A percentile compares a stretch with the other conserved stretches of the same genome.
phyloP scores from a whole-genome alignment of 225 moss, liverwort and hornwort genomes.

The Bryum argenteum region DNA sequence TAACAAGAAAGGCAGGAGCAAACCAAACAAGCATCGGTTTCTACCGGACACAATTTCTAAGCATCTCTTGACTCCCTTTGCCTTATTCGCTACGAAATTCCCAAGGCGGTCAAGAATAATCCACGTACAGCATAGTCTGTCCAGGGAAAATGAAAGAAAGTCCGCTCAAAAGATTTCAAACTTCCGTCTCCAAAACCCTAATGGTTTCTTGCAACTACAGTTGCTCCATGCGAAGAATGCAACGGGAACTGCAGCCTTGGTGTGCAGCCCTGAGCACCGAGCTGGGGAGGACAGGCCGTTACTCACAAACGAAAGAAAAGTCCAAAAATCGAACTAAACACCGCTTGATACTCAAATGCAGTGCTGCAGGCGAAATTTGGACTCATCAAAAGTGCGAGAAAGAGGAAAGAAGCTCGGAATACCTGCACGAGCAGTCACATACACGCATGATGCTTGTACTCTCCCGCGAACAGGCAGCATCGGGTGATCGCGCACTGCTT shows the following conservation, averaged over 20 bases:
- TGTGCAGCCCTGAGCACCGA: constrained; percentile 16
- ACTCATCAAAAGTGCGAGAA: neutral
- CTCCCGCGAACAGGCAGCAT: neutral
- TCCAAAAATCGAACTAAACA: neutral
- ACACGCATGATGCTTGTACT: neutral
- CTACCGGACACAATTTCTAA: constrained; percentile 11
- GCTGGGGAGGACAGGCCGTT: neutral
- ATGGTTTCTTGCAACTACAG: constrained; percentile 25
- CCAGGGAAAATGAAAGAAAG: neutral
- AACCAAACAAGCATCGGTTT: neutral
- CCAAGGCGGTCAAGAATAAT: neutral
- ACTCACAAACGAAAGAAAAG: neutral
- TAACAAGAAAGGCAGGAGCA: constrained; percentile 9
- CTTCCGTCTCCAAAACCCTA: constrained; percentile 32
- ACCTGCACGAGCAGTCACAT: constrained; percentile 1
- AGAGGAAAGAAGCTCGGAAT: neutral
- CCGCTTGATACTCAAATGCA: neutral
- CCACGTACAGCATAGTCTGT: neutral
- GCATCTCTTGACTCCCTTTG: neutral
- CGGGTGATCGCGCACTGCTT: neutral
- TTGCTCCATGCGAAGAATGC: neutral
- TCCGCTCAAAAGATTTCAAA: neutral
- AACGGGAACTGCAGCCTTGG: constrained; percentile 5
- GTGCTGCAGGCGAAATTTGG: neutral
- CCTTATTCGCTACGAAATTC: constrained; percentile 5